Evolutionary conservation across 2,329 filamentous ascomycete species (phyloP).

Genomic region (Malbranchea zuffiana): DNA sequence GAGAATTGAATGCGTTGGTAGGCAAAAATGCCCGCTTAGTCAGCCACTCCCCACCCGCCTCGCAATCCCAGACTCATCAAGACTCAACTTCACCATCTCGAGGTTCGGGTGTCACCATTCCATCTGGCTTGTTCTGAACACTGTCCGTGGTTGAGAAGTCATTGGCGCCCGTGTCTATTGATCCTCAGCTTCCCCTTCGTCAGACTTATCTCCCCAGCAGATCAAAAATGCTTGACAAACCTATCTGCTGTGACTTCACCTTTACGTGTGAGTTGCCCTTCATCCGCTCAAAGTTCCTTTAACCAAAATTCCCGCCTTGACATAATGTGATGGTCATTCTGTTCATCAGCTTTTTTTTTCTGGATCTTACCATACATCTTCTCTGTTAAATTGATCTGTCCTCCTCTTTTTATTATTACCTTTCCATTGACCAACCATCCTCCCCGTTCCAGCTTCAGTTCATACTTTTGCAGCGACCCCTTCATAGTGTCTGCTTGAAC

Average conservation of each 20-base stretch:
- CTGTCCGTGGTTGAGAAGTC: background rate
- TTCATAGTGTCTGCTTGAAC: slow-evolving; percentile 5
- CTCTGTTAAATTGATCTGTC: background rate
- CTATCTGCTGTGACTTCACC: slow-evolving; percentile 17
- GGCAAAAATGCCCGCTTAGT: slow-evolving; percentile 4
- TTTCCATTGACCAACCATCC: slow-evolving; percentile 3
- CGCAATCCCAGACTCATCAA: background rate
- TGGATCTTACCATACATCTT: background rate
- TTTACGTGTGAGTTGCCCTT: slow-evolving; percentile 22
- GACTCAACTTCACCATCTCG: background rate
- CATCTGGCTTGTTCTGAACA: background rate
- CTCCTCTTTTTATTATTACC: background rate
- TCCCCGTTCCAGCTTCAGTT: no score
- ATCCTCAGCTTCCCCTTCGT: slow-evolving; percentile 9
- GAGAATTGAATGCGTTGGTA: no score
- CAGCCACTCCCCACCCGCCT: background rate
- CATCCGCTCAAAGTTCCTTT: background rate
- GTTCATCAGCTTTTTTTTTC: background rate
- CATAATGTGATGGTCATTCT: slow-evolving; percentile 1
- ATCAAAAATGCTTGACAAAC: slow-evolving; percentile 26
- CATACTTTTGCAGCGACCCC: slow-evolving; percentile 8
- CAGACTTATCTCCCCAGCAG: slow-evolving; percentile 13
- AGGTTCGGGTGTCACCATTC: background rate
- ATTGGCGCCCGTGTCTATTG: background rate
- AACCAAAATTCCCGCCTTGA: no score